phyloP scores from a whole-genome alignment of 108 stramenopile species.

The Stephanodiscus triporus region DNA sequence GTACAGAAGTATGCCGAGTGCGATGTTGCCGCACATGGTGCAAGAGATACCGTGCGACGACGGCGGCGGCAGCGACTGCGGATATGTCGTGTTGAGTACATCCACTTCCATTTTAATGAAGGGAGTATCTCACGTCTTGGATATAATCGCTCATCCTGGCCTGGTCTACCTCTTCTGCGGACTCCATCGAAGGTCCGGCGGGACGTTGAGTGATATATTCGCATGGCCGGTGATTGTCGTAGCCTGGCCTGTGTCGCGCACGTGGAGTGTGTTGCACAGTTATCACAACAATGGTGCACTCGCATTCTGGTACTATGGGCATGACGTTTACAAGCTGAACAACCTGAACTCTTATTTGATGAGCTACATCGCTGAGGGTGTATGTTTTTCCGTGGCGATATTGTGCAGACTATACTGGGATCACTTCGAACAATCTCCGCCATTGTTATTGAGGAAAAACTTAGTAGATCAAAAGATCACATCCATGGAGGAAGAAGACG shows the following conservation, averaged over 20 bases:
- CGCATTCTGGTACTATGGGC: conserved; percentile 51
- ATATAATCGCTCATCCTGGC: conserved; percentile 55
- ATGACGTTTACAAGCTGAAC: conserved; percentile 59
- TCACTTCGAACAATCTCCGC: conserved; percentile 27
- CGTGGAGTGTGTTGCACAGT: conserved; percentile 56
- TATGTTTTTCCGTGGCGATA: conserved; percentile 29
- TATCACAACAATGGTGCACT: conserved; percentile 46
- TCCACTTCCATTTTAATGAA: conserved; percentile 24
- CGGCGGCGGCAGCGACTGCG: not conserved
- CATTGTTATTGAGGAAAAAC: conserved; percentile 1
- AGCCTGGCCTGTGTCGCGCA: conserved; percentile 43
- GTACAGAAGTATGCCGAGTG: conserved; percentile 59
- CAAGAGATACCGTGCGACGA: not conserved
- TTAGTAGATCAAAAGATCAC: not conserved
- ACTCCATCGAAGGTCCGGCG: conserved; percentile 20
- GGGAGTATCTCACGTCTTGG: conserved; percentile 49
- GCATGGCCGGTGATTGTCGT: conserved; percentile 55
- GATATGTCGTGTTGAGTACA: conserved; percentile 20
- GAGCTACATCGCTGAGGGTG: conserved; percentile 56
- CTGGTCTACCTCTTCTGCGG: conserved; percentile 56
- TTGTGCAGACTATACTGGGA: conserved; percentile 17
- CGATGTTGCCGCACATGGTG: conserved; percentile 37
- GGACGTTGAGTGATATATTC: conserved; percentile 22
- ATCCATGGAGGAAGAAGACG: not conserved
- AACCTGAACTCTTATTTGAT: conserved; percentile 50